A percentile compares a stretch with the other conserved stretches of the same genome.
Conservation (phyloP, 2,329 filamentous ascomycete species). For the Parastagonospora nodorum region DNA sequence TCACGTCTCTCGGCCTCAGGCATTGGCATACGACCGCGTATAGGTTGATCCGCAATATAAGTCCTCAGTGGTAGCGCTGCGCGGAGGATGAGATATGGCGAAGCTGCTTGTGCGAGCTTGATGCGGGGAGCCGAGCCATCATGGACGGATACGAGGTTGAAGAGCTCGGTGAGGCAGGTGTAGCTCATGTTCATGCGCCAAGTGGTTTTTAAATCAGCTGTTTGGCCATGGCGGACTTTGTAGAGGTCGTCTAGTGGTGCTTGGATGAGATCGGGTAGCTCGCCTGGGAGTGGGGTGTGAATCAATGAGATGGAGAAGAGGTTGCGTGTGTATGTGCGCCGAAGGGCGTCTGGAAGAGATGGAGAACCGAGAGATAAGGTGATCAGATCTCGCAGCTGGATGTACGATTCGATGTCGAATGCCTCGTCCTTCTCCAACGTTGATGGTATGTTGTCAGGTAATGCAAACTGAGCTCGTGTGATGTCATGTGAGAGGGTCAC, state of each 20-base stretch:
- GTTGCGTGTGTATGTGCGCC: slow-evolving; percentile 72
- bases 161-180: slow-evolving; percentile 76
- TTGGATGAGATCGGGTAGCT: slow-evolving; percentile 57
- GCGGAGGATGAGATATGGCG: slow-evolving; percentile 81
- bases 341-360: slow-evolving; percentile 68
- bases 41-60: slow-evolving; percentile 88
- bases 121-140: slow-evolving; percentile 52
- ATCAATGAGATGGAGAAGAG: slow-evolving; percentile 85
- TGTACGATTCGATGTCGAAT: slow-evolving; percentile 81
- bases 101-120: slow-evolving; percentile 73
- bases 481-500: slow-evolving; percentile 46
- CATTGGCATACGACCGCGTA: slow-evolving; percentile 86
- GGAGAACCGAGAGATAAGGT: slow-evolving; percentile 73
- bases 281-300: slow-evolving; percentile 68
- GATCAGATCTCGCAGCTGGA: slow-evolving; percentile 70
- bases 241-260: slow-evolving; percentile 68
- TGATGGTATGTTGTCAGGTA: slow-evolving; percentile 35
- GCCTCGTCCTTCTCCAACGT: slow-evolving; percentile 65
- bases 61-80: slow-evolving; percentile 79
- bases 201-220: slow-evolving; percentile 68
- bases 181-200: slow-evolving; percentile 76
- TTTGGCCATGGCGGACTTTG: slow-evolving; percentile 70
- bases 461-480: slow-evolving; percentile 47
- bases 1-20: slow-evolving; percentile 81
- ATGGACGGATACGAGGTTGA: slow-evolving; percentile 58